A percentile compares a stretch with the other conserved stretches of the same genome.
phyloP scores from a whole-genome alignment of 306 rosid genomes.

The peach (Prunus persica) region Prunus_persica_NCBIv2 NC_034012.1:2394501-2395000 shows the following conservation, averaged over 20 bases:
- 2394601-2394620: slow-evolving; percentile 39
- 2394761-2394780: slow-evolving; percentile 29
- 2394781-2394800: slow-evolving; percentile 2
- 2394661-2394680: slow-evolving; percentile 18
- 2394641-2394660: slow-evolving; percentile 20
- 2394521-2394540: slow-evolving; percentile 28
- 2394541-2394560: slow-evolving; percentile 14
- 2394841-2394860: neutral
- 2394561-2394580: neutral
- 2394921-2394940: slow-evolving; percentile 35
- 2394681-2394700: slow-evolving; percentile 4
- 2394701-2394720: slow-evolving; percentile 23
- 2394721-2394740: slow-evolving; percentile 10
- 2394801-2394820: slow-evolving; percentile 9
- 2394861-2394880: slow-evolving; percentile 13
- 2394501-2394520: slow-evolving; percentile 39
- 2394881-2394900: slow-evolving; percentile 25
- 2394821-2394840: slow-evolving; percentile 41
- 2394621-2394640: slow-evolving; percentile 17
- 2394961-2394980: neutral
- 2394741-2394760: slow-evolving; percentile 29
- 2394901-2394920: slow-evolving; percentile 43
- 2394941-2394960: neutral
- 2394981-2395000: too few species aligned
- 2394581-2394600: slow-evolving; percentile 37